phyloP scores from a whole-genome alignment of 169 alveolate species.

The Babesia caballi region DNA sequence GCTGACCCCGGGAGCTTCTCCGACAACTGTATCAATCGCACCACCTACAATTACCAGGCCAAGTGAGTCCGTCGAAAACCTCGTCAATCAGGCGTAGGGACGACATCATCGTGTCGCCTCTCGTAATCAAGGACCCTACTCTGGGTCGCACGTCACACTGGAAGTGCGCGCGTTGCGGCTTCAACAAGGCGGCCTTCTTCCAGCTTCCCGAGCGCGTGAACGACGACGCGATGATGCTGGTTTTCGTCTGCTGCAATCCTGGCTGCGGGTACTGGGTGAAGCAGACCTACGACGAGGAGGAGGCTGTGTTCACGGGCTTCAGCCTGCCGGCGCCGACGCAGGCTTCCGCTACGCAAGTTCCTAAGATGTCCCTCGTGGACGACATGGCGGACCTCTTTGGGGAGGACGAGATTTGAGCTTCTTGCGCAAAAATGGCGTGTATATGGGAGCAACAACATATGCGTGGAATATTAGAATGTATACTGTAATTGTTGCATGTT shows the following conservation, averaged over 20 bases:
- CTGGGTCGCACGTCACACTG: slow-evolving; percentile 87
- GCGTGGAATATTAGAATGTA: no score
- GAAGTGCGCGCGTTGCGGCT: slow-evolving; percentile 83
- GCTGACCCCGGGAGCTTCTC: slow-evolving; percentile 67
- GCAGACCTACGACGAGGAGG: slow-evolving; percentile 63
- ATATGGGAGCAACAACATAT: no score
- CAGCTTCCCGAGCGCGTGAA: slow-evolving; percentile 87
- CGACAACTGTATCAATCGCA: slow-evolving; percentile 73
- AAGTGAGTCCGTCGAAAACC: slow-evolving; percentile 40
- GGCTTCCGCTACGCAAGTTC: neutral
- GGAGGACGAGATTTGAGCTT: slow-evolving; percentile 5
- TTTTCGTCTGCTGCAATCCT: slow-evolving; percentile 83
- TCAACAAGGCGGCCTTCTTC: slow-evolving; percentile 82
- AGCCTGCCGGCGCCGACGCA: neutral
- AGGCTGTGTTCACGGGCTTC: neutral
- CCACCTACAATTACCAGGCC: slow-evolving; percentile 66
- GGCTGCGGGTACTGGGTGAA: slow-evolving; percentile 76
- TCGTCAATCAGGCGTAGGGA: slow-evolving; percentile 64
- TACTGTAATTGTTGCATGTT: no score
- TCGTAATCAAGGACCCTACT: slow-evolving; percentile 85
- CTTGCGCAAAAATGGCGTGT: no score
- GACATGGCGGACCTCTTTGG: slow-evolving; percentile 40
- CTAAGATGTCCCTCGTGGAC: neutral
- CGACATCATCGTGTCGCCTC: slow-evolving; percentile 81
- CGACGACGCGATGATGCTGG: slow-evolving; percentile 88